phyloP scores from a whole-genome alignment of 2,329 filamentous ascomycete species.

The Hyphodiscus sp. region DNA sequence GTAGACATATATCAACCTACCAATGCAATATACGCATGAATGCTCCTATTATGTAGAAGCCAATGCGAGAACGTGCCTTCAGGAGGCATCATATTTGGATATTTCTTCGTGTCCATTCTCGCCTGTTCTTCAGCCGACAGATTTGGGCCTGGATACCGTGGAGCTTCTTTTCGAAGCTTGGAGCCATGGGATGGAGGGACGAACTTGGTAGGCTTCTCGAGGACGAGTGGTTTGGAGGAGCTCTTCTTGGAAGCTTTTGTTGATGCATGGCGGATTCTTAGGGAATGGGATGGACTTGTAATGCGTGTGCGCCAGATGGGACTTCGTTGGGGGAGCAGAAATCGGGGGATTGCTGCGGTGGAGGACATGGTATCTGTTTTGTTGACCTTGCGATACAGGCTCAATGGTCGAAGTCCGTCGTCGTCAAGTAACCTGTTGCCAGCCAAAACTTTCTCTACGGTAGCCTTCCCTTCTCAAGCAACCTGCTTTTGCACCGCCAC shows the following conservation, averaged over 20 bases:
- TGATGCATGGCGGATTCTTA: constrained; percentile 29
- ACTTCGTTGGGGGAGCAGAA: constrained; percentile 59
- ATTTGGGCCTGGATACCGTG: constrained; percentile 65
- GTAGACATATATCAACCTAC: constrained; percentile 41
- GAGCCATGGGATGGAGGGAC: constrained; percentile 85
- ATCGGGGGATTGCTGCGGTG: constrained; percentile 53
- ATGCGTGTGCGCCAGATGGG: constrained; percentile 43
- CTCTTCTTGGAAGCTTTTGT: constrained; percentile 19
- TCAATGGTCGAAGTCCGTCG: constrained; percentile 1
- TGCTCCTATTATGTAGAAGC: constrained; percentile 69
- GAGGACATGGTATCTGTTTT: constrained; percentile 26
- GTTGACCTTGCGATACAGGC: not conserved
- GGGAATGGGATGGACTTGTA: constrained; percentile 22
- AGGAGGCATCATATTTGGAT: constrained; percentile 85
- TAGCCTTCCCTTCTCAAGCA: not conserved
- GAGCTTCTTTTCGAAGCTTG: constrained; percentile 51
- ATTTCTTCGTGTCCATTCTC: constrained; percentile 63
- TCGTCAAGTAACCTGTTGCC: not conserved
- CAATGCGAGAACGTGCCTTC: constrained; percentile 75
- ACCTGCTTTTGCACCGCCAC: not conserved
- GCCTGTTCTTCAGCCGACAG: constrained; percentile 59
- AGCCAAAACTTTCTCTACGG: not conserved
- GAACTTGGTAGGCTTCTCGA: constrained; percentile 85
- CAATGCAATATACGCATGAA: constrained; percentile 81
- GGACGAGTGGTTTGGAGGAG: constrained; percentile 52